These are phyloP conservation scores for Saccharomycopsis hybrid DNA, from an alignment of 1,139 yeast genomes.

Conservation along the genomic window DNA sequence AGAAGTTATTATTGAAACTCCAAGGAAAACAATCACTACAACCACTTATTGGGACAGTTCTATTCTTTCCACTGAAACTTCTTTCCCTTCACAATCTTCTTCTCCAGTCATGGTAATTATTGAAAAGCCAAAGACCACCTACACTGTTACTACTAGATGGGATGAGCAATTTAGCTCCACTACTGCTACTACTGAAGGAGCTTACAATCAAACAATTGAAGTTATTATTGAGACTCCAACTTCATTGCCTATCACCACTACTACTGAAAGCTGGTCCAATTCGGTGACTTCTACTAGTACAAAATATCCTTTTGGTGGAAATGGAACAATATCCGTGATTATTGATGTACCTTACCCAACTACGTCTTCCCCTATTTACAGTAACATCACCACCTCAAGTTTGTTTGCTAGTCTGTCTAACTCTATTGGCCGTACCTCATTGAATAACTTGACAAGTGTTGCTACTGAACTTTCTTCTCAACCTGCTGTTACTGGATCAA, in stretches of 20 bases:
- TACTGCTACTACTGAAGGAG: constrained; percentile 2
- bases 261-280: constrained; percentile 7
- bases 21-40: constrained; percentile 2
- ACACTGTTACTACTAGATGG: constrained; percentile 6
- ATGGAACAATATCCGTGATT: constrained; percentile 20
- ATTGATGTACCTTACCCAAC: constrained; percentile 21
- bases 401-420: neutral
- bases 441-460: neutral
- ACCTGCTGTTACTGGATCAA: too few species aligned
- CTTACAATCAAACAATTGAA: constrained; percentile 1
- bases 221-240: constrained; percentile 9
- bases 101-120: neutral
- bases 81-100: too few species aligned
- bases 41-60: constrained; percentile 11
- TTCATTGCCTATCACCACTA: neutral
- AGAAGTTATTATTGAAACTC: constrained; percentile 6
- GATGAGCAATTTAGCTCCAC: constrained; percentile 7
- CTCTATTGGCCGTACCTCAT: neutral
- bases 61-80: neutral
- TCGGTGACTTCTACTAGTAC: constrained; percentile 8
- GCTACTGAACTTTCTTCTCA: neutral
- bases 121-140: constrained; percentile 6
- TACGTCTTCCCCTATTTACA: neutral
- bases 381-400: neutral
- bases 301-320: neutral